Conservation (phyloP, 306 rosid species). For the Trifolium pratense region DNA sequence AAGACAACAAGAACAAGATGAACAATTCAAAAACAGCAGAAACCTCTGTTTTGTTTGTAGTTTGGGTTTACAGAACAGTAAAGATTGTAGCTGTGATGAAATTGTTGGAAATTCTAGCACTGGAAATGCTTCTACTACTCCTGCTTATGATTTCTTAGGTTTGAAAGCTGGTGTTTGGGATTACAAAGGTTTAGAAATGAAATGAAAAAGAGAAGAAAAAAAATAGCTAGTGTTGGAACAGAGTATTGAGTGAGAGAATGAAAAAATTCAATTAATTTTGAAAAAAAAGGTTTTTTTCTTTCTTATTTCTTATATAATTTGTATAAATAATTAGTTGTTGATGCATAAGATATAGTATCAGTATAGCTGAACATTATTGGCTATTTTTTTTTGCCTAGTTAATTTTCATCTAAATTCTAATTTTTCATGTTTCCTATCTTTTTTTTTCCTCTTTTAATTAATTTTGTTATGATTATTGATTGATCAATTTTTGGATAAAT, state of each 20-base stretch:
- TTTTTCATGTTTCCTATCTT: slow-evolving; percentile 3
- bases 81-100: slow-evolving; percentile 54
- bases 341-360: slow-evolving; percentile 53
- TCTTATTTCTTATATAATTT: slow-evolving; percentile 41
- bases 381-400: slow-evolving; percentile 30
- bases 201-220: slow-evolving; percentile 34
- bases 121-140: slow-evolving; percentile 35
- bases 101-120: slow-evolving; percentile 15
- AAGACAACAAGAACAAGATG: slow-evolving; percentile 37
- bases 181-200: slow-evolving; percentile 88
- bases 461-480: not conserved
- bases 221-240: slow-evolving; percentile 36
- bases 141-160: slow-evolving; percentile 87
- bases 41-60: slow-evolving; percentile 49
- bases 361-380: slow-evolving; percentile 61
- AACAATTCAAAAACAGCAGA: slow-evolving; percentile 44
- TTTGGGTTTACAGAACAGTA: slow-evolving; percentile 52
- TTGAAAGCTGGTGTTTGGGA: slow-evolving; percentile 72
- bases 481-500: not conserved
- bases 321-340: slow-evolving; percentile 60
- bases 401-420: slow-evolving; percentile 12
- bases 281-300: slow-evolving; percentile 4
- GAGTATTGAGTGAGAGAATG: slow-evolving; percentile 36
- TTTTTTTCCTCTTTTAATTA: not conserved
- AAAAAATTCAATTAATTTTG: slow-evolving; percentile 35